phyloP scores from a whole-genome alignment of 106 monocot species.

The Allium sativum region DNA sequence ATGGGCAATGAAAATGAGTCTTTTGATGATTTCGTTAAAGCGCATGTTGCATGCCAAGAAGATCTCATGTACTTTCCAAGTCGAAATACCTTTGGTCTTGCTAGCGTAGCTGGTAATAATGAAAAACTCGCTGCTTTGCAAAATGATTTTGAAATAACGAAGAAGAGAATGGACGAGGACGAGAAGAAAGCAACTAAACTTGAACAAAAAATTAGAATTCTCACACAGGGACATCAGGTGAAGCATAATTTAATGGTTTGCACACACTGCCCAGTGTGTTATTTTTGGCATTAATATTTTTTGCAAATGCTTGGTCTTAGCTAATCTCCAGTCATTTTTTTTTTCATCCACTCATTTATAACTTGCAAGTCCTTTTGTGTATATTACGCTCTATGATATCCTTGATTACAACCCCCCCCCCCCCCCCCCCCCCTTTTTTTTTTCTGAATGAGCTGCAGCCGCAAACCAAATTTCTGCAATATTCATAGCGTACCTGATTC shows the following conservation, averaged over 20 bases:
- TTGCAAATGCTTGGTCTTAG: no score
- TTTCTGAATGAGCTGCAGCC: no score
- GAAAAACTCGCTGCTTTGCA: slow-evolving; percentile 74
- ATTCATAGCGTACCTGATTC: no score
- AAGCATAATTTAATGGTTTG: not conserved
- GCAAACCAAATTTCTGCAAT: no score
- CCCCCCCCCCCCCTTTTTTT: no score
- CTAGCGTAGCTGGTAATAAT: slow-evolving; percentile 63
- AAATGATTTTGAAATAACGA: slow-evolving; percentile 83
- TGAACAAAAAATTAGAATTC: slow-evolving; percentile 88
- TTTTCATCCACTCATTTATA: no score
- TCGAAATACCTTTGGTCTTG: slow-evolving; percentile 63
- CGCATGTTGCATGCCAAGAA: slow-evolving; percentile 86
- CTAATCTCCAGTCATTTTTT: no score
- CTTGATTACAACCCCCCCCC: no score
- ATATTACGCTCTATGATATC: no score
- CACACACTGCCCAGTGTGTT: no score
- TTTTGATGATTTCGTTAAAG: slow-evolving; percentile 87
- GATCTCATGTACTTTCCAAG: slow-evolving; percentile 87
- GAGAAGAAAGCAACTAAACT: slow-evolving; percentile 69
- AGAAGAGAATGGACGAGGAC: slow-evolving; percentile 86
- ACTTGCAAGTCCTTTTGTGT: no score
- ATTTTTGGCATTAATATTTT: no score
- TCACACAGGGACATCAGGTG: slow-evolving; percentile 93
- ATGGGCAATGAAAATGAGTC: slow-evolving; percentile 95